These are phyloP conservation scores for Monosporascus sp. DNA, from an alignment of 2,329 filamentous ascomycete species.

Conservation along the genomic window DNA sequence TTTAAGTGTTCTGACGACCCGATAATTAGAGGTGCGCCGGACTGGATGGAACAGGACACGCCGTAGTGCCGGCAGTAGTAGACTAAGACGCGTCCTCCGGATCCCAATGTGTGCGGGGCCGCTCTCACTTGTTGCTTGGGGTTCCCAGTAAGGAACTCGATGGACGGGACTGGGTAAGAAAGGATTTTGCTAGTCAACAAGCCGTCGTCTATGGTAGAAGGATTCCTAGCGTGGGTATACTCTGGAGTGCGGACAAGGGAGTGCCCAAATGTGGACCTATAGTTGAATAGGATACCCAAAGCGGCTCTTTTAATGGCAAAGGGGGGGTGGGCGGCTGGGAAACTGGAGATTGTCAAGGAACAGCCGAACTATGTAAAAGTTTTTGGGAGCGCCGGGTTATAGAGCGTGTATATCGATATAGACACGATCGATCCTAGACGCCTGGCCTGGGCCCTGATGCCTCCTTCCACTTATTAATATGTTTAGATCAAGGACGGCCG, in stretches of 20 bases:
- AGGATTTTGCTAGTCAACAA: neutral
- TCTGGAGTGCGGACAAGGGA: neutral
- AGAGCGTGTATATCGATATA: neutral
- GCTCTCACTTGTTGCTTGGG: neutral
- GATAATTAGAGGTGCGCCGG: constrained; percentile 5
- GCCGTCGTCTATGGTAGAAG: neutral
- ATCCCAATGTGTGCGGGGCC: neutral
- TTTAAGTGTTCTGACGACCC: constrained; percentile 7
- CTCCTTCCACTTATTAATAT: neutral
- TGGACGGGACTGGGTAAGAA: neutral
- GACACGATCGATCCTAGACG: neutral
- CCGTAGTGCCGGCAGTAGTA: neutral
- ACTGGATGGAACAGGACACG: neutral
- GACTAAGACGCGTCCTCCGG: neutral
- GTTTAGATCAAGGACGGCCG: neutral
- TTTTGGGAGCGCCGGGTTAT: neutral
- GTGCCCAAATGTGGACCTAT: neutral
- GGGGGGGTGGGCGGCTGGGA: neutral
- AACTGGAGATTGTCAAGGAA: neutral
- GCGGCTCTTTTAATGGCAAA: neutral
- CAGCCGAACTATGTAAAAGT: neutral
- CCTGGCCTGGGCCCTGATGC: neutral
- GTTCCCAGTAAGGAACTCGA: neutral
- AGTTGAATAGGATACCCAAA: neutral
- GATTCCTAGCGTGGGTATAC: neutral